Percentiles rank a stretch among this genome's conserved stretches.
Conservation (phyloP, 345 rosid genomes). For the Heritiera littoralis region DNA sequence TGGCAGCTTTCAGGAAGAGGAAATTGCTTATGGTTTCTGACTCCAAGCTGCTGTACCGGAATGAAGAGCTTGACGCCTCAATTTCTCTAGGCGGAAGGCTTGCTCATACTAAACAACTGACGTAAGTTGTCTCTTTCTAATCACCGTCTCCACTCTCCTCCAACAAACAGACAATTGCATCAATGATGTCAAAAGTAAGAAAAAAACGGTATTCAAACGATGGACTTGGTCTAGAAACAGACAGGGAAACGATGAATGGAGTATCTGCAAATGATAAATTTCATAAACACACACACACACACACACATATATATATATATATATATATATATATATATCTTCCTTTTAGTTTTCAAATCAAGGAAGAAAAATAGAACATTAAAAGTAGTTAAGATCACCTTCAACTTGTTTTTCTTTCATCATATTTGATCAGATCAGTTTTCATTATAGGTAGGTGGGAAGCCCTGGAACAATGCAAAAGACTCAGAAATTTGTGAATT, state of each 20-base stretch:
- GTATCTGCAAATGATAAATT: too few relatives aligned
- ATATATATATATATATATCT: not conserved
- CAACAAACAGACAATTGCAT: conserved; percentile 1
- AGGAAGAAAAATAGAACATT: not conserved
- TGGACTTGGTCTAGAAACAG: not conserved
- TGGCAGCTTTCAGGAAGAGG: conserved; percentile 72
- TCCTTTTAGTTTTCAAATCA: not conserved
- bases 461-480: not conserved
- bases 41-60: conserved; percentile 47
- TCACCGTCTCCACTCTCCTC: not conserved
- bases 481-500: not conserved
- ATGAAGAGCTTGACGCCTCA: conserved; percentile 68
- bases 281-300: too few relatives aligned
- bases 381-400: not conserved
- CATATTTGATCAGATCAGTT: not conserved
- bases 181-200: not conserved
- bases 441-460: not conserved
- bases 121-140: conserved; percentile 34
- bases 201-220: not conserved
- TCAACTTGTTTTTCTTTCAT: not conserved
- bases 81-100: conserved; percentile 73
- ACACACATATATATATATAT: not conserved
- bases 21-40: conserved; percentile 35
- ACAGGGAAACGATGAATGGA: not conserved
- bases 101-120: conserved; percentile 59